Percentiles rank a stretch among this genome's conserved stretches.
Conservation (phyloP, 202 grass and related monocot species). For the Schoenoplectus tabernaemontani region DNA sequence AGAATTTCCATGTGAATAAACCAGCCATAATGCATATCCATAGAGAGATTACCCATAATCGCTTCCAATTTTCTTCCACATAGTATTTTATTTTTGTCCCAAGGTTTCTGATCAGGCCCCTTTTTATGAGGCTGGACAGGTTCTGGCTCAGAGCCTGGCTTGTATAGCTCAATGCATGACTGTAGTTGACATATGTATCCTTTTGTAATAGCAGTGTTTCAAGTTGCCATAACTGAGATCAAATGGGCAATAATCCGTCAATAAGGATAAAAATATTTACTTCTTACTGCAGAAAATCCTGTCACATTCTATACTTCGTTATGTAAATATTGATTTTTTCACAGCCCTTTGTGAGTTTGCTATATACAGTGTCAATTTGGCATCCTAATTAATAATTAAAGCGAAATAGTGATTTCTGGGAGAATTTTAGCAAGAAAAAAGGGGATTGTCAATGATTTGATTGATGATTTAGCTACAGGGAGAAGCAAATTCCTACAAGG, state of each 20-base stretch:
- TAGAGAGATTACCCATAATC: slow-evolving; percentile 70
- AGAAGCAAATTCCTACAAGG: neutral
- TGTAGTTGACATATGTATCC: slow-evolving; percentile 93
- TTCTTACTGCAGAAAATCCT: neutral
- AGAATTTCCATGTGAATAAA: slow-evolving; percentile 87
- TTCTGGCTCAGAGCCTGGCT: slow-evolving; percentile 96
- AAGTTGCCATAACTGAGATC: slow-evolving; percentile 82
- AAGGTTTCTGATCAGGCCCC: slow-evolving; percentile 51
- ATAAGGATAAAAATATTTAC: neutral
- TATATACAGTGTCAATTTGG: slow-evolving; percentile 12
- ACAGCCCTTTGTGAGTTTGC: neutral
- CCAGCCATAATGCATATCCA: slow-evolving; percentile 85
- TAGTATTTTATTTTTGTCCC: slow-evolving; percentile 58
- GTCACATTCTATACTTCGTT: neutral
- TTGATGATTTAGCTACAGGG: neutral
- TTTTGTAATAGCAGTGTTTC: slow-evolving; percentile 90
- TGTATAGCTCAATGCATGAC: slow-evolving; percentile 86
- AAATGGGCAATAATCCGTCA: neutral
- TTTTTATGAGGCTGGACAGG: slow-evolving; percentile 47
- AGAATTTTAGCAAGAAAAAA: neutral
- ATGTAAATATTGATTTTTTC: neutral
- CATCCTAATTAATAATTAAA: slow-evolving; percentile 6
- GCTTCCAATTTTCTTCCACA: slow-evolving; percentile 94
- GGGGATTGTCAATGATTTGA: neutral
- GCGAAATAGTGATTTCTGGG: neutral